Evolutionary conservation across 768 basidiomycete genomes (phyloP), one percentile per base, ranked within the genome.

Genomic region (Mrakia hoshinonis): DNA sequence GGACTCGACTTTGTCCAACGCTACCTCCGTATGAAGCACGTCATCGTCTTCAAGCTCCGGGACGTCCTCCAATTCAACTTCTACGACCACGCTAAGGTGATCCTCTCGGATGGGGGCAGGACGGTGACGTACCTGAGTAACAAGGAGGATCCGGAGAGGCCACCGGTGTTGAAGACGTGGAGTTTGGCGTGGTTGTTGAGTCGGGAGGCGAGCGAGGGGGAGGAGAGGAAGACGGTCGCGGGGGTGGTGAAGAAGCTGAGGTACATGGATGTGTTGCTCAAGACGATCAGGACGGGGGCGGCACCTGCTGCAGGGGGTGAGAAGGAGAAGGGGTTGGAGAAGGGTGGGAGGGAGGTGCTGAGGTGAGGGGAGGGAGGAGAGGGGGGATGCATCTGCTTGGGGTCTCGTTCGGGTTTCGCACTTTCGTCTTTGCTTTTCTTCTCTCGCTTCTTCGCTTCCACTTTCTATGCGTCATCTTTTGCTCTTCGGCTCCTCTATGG

Each of bases 1-100:
- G 93, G 93, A 26, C 92, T 98, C 92, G 90, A 90, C 75, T 97
- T 94, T 82, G 89, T 97, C 58, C 89, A 92, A 80, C 91, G 91
- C 81, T 97, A 95, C 79, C 84, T 97, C 74, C 84, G 95, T 75
- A 94, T 95, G 91, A 96, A 95, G 81, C 88, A 93, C 75, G 92
- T 94, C 61, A 94, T 97, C 73, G 88, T 97, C 39, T 99, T 99
- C 84, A 89, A 92, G 83, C 80, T 98, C 80, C 93, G 91, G 79
- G 92, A 96, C 76, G 93, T 2, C 34, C 29, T 48, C 11, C 78
- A 98, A 95, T 97, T 97, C 85, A 99, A 98, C 83, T 98, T 97
- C 79, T 91, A 91, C 79, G 96, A 98, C 81, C 96, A 99, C 81
- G 89, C 90, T 51, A 98, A 99, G 79, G 81, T 98, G 73, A 87